phyloP scores from a whole-genome alignment of 2,329 filamentous ascomycete species.

The Arthrobotrys entomopaga region DNA sequence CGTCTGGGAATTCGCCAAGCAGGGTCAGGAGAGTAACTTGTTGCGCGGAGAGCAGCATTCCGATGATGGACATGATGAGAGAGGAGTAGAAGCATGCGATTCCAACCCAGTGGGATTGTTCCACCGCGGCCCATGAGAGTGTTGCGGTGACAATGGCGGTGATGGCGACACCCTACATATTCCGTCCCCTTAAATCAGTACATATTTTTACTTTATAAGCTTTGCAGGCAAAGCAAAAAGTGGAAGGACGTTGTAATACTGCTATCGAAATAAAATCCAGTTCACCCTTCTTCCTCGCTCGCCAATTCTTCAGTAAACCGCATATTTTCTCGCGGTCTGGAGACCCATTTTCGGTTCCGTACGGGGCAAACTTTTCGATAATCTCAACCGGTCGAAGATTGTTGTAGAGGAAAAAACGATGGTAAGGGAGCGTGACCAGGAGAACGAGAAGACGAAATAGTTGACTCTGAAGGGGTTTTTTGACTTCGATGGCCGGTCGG shows the following conservation, averaged over 20 bases:
- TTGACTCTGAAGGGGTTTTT: constrained; percentile 22
- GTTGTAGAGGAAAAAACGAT: constrained; percentile 37
- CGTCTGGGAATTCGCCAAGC: constrained; percentile 32
- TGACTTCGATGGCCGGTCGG: not conserved
- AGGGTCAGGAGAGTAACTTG: constrained; percentile 24
- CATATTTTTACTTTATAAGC: not conserved
- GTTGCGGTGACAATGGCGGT: constrained; percentile 31
- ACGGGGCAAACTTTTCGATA: constrained; percentile 21
- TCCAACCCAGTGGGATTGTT: constrained; percentile 13
- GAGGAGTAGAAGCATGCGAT: constrained; percentile 23
- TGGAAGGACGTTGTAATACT: not conserved
- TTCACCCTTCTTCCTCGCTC: constrained; percentile 26
- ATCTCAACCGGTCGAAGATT: constrained; percentile 22
- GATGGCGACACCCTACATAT: constrained; percentile 19
- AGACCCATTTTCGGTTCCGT: constrained; percentile 33
- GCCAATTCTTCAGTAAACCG: constrained; percentile 28
- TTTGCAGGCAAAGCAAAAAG: not conserved
- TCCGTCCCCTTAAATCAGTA: not conserved
- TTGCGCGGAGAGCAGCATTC: constrained; percentile 34
- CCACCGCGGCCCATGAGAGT: constrained; percentile 20
- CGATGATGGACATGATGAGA: constrained; percentile 32
- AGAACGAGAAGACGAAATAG: constrained; percentile 19
- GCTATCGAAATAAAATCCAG: constrained; percentile 31
- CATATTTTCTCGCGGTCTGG: constrained; percentile 29
- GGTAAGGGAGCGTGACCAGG: constrained; percentile 26